phyloP scores from a whole-genome alignment of 140 eudicot species.

The Erigeron philadelphicus region DNA sequence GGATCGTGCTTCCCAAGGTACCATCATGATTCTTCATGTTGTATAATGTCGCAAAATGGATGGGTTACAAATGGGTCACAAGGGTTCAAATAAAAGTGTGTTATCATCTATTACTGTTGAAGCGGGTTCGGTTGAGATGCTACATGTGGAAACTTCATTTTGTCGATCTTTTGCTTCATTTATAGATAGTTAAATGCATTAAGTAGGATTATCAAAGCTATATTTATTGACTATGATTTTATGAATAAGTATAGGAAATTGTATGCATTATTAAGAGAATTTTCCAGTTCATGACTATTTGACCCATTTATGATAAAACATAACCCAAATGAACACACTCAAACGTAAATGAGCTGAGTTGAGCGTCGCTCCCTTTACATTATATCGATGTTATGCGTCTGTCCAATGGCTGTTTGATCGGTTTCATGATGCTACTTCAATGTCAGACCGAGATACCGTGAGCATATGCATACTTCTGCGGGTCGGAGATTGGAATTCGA shows the following conservation, averaged over 20 bases:
- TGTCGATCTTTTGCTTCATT: neutral
- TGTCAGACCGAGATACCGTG: constrained; percentile 84
- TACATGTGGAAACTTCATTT: neutral
- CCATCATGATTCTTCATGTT: neutral
- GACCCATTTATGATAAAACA: neutral
- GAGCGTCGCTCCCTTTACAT: neutral
- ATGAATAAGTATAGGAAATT: neutral
- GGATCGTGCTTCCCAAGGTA: constrained; percentile 91
- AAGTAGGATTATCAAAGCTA: neutral
- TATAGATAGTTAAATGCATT: neutral
- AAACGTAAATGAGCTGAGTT: neutral
- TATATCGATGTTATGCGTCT: too few relatives aligned
- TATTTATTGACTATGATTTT: too few relatives aligned
- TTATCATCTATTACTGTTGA: neutral
- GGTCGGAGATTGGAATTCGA: constrained; percentile 43
- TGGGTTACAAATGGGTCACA: neutral
- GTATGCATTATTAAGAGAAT: neutral
- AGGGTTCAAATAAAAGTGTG: neutral
- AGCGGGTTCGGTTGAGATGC: neutral
- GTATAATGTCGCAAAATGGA: neutral
- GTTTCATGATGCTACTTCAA: constrained; percentile 23
- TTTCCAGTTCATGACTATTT: neutral
- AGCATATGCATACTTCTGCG: constrained; percentile 35
- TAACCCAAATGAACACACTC: neutral
- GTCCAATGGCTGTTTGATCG: neutral